A percentile compares a stretch with the other conserved stretches of the same genome.
Conservation (phyloP, 169 alveolate genomes). For the Plasmodium cynomolgi region DNA sequence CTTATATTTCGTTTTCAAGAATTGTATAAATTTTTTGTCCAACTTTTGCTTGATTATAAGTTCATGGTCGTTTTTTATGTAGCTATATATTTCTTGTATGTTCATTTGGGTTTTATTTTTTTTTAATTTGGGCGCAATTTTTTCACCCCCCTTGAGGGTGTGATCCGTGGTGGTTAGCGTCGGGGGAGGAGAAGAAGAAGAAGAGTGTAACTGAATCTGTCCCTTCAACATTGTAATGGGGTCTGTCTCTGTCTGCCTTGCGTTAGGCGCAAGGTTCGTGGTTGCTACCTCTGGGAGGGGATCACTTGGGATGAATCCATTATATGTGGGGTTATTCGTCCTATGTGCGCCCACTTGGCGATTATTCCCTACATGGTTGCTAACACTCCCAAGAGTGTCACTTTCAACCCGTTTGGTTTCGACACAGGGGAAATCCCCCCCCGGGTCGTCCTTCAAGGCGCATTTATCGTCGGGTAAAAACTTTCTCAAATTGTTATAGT, state of each 20-base stretch:
- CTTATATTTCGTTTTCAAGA: slow-evolving; percentile 47
- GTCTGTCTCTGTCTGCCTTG: neutral
- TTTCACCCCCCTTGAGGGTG: neutral
- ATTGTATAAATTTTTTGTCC: slow-evolving; percentile 46
- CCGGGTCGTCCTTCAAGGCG: neutral
- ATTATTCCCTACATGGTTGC: neutral
- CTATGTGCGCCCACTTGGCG: neutral
- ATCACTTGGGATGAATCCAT: neutral
- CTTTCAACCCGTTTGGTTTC: neutral
- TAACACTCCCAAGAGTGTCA: neutral
- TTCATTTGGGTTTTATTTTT: slow-evolving; percentile 27
- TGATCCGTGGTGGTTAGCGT: neutral
- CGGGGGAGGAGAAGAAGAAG: neutral
- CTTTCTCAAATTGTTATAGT: slow-evolving; percentile 26
- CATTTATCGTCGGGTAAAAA: neutral
- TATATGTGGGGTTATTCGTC: neutral
- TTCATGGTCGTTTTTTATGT: slow-evolving; percentile 58
- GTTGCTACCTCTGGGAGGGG: neutral
- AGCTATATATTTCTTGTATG: slow-evolving; percentile 44
- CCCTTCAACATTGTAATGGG: neutral
- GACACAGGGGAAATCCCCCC: neutral
- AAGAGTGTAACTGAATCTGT: neutral
- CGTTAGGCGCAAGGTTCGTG: neutral
- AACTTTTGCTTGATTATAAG: slow-evolving; percentile 58
- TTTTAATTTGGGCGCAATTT: slow-evolving; percentile 12